A percentile compares a stretch with the other conserved stretches of the same genome.
Conservation (phyloP, 352 stramenopile species). For the Thraustochytrium striatum region DNA sequence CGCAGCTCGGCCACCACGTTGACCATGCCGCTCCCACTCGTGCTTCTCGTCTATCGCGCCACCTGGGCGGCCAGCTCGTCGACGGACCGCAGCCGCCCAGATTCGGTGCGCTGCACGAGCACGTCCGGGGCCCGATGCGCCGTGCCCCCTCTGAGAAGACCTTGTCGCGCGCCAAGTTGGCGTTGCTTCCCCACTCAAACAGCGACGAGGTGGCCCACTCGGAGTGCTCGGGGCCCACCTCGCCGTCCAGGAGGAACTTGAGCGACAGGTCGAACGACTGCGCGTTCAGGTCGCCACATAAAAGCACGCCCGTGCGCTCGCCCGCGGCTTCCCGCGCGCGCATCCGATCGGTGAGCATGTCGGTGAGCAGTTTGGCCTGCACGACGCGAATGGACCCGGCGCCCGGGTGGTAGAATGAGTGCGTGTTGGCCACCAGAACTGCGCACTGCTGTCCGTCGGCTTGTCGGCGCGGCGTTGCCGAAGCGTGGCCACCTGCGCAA, state of each 20-base stretch:
- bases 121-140: slow-evolving; percentile 20
- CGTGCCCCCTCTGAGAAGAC: slow-evolving; percentile 12
- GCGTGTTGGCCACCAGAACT: slow-evolving; percentile 22
- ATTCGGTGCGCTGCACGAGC: background rate
- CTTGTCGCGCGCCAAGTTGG: slow-evolving; percentile 22
- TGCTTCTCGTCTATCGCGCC: background rate
- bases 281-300: slow-evolving; percentile 40
- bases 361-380: slow-evolving; percentile 18
- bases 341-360: background rate
- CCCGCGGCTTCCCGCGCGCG: background rate
- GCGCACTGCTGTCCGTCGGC: background rate
- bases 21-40: background rate
- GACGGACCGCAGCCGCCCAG: background rate
- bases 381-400: slow-evolving; percentile 15
- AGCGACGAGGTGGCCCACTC: slow-evolving; percentile 28
- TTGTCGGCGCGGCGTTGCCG: too few species aligned
- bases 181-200: slow-evolving; percentile 31
- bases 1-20: slow-evolving; percentile 41
- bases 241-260: slow-evolving; percentile 18
- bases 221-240: background rate
- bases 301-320: background rate
- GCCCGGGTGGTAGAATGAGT: slow-evolving; percentile 32
- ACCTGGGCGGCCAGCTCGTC: background rate
- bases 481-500: slow-evolving; percentile 4
- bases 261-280: slow-evolving; percentile 42